Percentiles rank a stretch among this genome's conserved stretches.
Conservation (phyloP, 1,139 yeast species). For the Magnusiomyces magnusii region DNA sequence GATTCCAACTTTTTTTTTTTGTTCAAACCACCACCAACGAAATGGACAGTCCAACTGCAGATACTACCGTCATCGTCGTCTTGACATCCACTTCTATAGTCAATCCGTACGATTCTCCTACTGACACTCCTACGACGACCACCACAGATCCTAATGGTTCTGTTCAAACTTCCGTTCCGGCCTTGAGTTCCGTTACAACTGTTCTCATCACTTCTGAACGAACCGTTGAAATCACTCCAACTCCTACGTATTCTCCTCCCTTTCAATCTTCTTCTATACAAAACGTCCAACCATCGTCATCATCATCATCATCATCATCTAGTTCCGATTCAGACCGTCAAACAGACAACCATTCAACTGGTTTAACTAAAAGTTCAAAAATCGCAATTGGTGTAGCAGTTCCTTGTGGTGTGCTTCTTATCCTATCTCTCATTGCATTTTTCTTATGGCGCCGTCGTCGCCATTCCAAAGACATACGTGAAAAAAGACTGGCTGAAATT, state of each 20-base stretch:
- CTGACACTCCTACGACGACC: neutral
- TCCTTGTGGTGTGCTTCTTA: conserved; percentile 12
- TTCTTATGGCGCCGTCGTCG: conserved; percentile 13
- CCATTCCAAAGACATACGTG: conserved; percentile 9
- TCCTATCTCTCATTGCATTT: conserved; percentile 9
- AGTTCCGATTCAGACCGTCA: neutral
- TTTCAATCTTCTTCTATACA: neutral
- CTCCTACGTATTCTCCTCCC: neutral
- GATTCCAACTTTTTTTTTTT: neutral
- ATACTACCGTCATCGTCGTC: conserved; percentile 14
- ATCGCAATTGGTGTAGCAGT: conserved; percentile 16
- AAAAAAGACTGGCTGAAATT: conserved; percentile 16
- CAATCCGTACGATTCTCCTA: conserved; percentile 1
- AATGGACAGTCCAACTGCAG: conserved; percentile 5
- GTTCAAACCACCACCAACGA: neutral
- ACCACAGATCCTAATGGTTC: neutral
- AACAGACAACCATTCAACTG: conserved; percentile 1
- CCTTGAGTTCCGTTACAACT: neutral
- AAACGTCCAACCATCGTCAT: conserved; percentile 3
- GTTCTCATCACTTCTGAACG: conserved; percentile 2
- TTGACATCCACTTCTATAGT: conserved; percentile 15
- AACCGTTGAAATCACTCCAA: neutral
- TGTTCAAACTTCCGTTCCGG: neutral
- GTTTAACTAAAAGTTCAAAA: conserved; percentile 7
- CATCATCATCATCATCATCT: neutral